Conservation (phyloP, 768 basidiomycete genomes). For the Pleurotus cornucopiae region DNA sequence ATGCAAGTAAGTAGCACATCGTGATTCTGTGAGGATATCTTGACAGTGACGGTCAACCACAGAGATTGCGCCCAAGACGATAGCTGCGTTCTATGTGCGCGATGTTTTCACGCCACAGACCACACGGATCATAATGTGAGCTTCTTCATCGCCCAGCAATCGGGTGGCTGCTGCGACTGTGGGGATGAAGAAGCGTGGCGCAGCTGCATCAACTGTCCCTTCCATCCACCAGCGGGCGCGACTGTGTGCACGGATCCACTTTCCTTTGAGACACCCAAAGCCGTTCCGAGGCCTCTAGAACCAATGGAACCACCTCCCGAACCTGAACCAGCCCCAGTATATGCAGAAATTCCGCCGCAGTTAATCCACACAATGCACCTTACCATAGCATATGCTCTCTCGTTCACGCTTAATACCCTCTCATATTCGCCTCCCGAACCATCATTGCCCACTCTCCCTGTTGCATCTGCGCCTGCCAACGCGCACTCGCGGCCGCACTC, state of each 20-base stretch:
- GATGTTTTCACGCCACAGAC: slow-evolving; percentile 86
- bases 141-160: slow-evolving; percentile 90
- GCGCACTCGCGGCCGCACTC: slow-evolving; percentile 1
- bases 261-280: slow-evolving; percentile 35
- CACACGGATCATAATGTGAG: slow-evolving; percentile 88
- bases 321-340: not conserved
- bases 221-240: slow-evolving; percentile 55
- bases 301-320: not conserved
- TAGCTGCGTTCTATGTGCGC: slow-evolving; percentile 84
- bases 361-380: slow-evolving; percentile 70
- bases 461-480: not conserved
- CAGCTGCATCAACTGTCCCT: slow-evolving; percentile 58
- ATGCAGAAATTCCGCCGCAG: slow-evolving; percentile 44
- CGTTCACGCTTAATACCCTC: slow-evolving; percentile 80
- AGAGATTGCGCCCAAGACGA: slow-evolving; percentile 92
- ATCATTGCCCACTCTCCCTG: slow-evolving; percentile 12
- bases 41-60: slow-evolving; percentile 11
- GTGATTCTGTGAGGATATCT: not conserved
- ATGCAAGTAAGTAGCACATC: slow-evolving; percentile 71
- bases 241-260: slow-evolving; percentile 11
- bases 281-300: slow-evolving; percentile 26
- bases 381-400: slow-evolving; percentile 73
- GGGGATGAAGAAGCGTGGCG: slow-evolving; percentile 91
- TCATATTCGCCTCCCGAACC: slow-evolving; percentile 81
- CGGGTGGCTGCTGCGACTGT: slow-evolving; percentile 93